Percentiles rank a stretch among this genome's conserved stretches.
Conservation (phyloP, 371 early-diverging fungal species). For the Mycotypha africana region DNA sequence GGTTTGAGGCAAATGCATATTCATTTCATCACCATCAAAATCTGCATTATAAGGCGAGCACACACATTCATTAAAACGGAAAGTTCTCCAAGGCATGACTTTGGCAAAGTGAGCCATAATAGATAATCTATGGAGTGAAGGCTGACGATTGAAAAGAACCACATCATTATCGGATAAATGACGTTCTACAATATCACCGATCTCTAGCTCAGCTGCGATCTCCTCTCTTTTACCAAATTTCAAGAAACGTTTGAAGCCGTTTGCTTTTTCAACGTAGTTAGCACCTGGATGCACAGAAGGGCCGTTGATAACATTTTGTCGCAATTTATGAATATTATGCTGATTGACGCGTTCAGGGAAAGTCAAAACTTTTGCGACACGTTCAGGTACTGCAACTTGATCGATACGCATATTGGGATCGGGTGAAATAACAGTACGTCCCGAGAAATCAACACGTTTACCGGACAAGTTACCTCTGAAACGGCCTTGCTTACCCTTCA, state of each 20-base stretch:
- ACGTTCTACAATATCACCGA: conserved; percentile 97
- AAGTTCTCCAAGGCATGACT: conserved; percentile 95
- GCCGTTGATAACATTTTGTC: conserved; percentile 85
- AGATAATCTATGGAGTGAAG: conserved; percentile 97
- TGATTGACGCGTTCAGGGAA: conserved; percentile 95
- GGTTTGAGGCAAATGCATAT: conserved; percentile 99
- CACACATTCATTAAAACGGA: conserved; percentile 99
- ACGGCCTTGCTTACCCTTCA: conserved; percentile 99
- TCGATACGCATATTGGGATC: conserved; percentile 99
- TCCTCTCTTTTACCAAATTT: conserved; percentile 72
- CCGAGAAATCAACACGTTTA: conserved; percentile 99
- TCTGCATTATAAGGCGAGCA: conserved; percentile 99
- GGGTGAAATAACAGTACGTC: conserved; percentile 99
- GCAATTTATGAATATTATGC: conserved; percentile 84
- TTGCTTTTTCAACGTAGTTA: conserved; percentile 67
- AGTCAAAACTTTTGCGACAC: conserved; percentile 95
- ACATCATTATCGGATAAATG: conserved; percentile 96
- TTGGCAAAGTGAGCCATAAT: conserved; percentile 99
- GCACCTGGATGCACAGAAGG: conserved; percentile 96
- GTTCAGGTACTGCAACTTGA: conserved; percentile 96
- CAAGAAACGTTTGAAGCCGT: conserved; percentile 58
- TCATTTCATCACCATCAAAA: conserved; percentile 99
- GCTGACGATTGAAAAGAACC: conserved; percentile 99
- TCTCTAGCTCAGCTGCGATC: conserved; percentile 69
- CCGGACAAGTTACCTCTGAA: conserved; percentile 99